Base-by-base conservation (phyloP, 331 rosid genomes). In the Quercus phellos region DNA sequence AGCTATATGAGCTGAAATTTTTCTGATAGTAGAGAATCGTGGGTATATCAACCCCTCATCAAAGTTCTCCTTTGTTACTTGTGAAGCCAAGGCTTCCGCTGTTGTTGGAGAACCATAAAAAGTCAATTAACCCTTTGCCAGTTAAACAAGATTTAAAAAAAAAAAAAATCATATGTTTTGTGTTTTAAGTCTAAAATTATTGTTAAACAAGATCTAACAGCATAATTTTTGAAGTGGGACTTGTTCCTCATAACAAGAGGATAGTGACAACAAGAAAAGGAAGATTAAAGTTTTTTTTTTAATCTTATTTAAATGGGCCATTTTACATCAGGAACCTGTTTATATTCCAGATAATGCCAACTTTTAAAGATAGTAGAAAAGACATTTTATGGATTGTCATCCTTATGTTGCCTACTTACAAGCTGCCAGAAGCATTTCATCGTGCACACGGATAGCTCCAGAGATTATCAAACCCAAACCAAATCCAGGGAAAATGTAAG, bases 341-440 rank as follows among this genome's bases (percentile, higher is more conserved):
- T 24, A 32, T 22, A 29, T 46, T 43, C 29, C 73, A 26, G 64
- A 24, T 5, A 26, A 29, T 29, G 63, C 58, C 18, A 61, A 8
- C 46, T 8, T 38, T 38, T 38, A 38, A 8, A 38, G 46, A 38
- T 8, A 8, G 46, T 38, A 38, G 46, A 38, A 38, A 38, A 38
- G 14, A 46, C 17, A 10, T 29, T 64, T 56, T 34, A 35, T 68
- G 32, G 70, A 32, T 73, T 74, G 56, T 50, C 46, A 70, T 64
- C 43, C 75, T 18, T 19, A 26, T 51, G 46, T 5, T 42, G 78
- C 32, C 83, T 74, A 83, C 98, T 92, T 88, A 94, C 98, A 91
- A 74, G 99, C 99, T 74, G 97, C 97, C 77, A 94, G 85, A 77
- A 94, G 99, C 99, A 95, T 93, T 73, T 95, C 97, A 0, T 95